Percentiles rank a stretch among this genome's conserved stretches.
Evolutionary conservation across 2,329 filamentous ascomycete genomes (phyloP).

Genomic region (Coleophoma eucalyptorum): DNA sequence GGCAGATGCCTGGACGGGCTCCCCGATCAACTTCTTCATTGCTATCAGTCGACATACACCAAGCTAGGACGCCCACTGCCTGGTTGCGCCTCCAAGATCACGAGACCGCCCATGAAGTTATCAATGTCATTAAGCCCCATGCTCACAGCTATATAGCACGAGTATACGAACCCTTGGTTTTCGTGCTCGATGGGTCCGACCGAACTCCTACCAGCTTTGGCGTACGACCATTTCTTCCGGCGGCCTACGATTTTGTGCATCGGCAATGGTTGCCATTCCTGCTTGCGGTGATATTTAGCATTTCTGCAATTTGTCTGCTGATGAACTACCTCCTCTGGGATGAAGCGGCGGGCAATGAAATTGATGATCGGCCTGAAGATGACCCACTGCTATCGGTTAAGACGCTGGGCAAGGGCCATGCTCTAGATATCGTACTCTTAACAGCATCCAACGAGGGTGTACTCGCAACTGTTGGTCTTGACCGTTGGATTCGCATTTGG

Average conservation of each 20-base stretch:
- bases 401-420: conserved; percentile 59
- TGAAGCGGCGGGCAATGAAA: conserved; percentile 39
- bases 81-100: conserved; percentile 78
- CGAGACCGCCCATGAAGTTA: conserved; percentile 72
- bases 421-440: conserved; percentile 65
- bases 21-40: conserved; percentile 28
- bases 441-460: conserved; percentile 59
- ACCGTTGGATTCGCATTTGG: conserved; percentile 66
- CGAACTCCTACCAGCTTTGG: conserved; percentile 48
- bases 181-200: conserved; percentile 66
- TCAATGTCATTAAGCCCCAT: conserved; percentile 69
- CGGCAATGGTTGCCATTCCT: conserved; percentile 57
- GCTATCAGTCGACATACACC: conserved; percentile 60
- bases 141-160: conserved; percentile 69
- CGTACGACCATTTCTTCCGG: conserved; percentile 46
- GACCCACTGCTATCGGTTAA: conserved; percentile 54
- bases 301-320: conserved; percentile 63
- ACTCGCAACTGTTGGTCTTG: conserved; percentile 66
- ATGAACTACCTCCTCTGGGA: conserved; percentile 74
- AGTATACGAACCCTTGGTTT: conserved; percentile 71
- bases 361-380: conserved; percentile 38
- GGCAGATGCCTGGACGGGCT: conserved; percentile 6
- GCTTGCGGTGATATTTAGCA: conserved; percentile 56
- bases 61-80: conserved; percentile 70
- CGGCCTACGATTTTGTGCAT: conserved; percentile 64